phyloP scores from a whole-genome alignment of 1,284 basidiomycete genomes.

The Puccinia polysora region DNA sequence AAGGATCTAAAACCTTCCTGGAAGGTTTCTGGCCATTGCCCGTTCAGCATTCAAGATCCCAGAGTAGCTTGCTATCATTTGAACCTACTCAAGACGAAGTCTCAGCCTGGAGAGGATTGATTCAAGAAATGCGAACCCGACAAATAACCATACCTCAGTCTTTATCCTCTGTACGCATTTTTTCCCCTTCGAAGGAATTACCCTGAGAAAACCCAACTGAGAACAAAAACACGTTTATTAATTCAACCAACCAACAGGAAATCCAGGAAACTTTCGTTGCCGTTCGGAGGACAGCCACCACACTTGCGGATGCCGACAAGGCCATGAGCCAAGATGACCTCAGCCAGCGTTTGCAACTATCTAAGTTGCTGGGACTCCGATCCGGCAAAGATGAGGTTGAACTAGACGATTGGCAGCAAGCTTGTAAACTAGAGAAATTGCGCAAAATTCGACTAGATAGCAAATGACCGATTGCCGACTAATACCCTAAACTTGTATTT shows the following conservation, averaged over 20 bases:
- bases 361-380: slow-evolving; percentile 14
- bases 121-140: slow-evolving; percentile 17
- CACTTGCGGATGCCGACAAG: slow-evolving; percentile 27
- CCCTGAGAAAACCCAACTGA: not conserved
- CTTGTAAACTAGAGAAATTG: slow-evolving; percentile 37
- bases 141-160: slow-evolving; percentile 19
- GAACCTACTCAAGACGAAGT: slow-evolving; percentile 25
- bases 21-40: slow-evolving; percentile 35
- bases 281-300: slow-evolving; percentile 5
- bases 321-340: slow-evolving; percentile 37
- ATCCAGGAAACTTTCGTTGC: slow-evolving; percentile 40
- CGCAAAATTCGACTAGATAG: slow-evolving; percentile 24
- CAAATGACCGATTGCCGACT: not conserved
- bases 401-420: slow-evolving; percentile 30
- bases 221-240: not conserved
- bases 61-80: not conserved
- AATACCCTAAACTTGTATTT: no score
- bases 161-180: slow-evolving; percentile 34
- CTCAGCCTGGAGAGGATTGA: slow-evolving; percentile 20
- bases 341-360: slow-evolving; percentile 15
- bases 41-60: not conserved
- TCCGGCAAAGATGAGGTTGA: slow-evolving; percentile 10
- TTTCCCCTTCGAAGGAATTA: not conserved
- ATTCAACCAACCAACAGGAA: slow-evolving; percentile 2
- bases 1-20: slow-evolving; percentile 29